These are phyloP conservation scores for Colletotrichum abscissum DNA, from an alignment of 2,329 filamentous ascomycete species.

Conservation along the genomic window DNA sequence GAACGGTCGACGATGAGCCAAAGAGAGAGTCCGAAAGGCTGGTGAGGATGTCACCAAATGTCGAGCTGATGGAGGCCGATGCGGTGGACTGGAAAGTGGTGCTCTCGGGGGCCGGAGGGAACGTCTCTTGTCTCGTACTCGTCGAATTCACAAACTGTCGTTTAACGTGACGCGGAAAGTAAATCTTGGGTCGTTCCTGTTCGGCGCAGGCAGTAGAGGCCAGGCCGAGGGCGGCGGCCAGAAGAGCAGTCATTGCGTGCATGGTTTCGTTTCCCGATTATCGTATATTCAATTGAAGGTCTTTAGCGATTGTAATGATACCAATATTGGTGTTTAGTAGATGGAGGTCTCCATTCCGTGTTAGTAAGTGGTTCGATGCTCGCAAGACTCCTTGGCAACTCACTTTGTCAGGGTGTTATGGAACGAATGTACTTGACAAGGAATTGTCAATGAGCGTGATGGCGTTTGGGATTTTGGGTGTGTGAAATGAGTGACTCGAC, in stretches of 20 bases:
- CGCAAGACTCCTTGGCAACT: slow-evolving; percentile 32
- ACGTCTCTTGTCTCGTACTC: slow-evolving; percentile 44
- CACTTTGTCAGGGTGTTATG: slow-evolving; percentile 56
- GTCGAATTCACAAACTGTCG: slow-evolving; percentile 59
- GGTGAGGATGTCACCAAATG: slow-evolving; percentile 33
- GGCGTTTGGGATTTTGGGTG: slow-evolving; percentile 37
- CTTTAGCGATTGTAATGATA: slow-evolving; percentile 35
- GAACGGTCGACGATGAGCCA: slow-evolving; percentile 20
- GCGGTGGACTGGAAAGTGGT: slow-evolving; percentile 35
- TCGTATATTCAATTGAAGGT: slow-evolving; percentile 2
- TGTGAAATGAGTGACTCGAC: slow-evolving; percentile 38
- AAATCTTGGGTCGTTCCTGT: slow-evolving; percentile 62
- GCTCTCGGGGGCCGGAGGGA: slow-evolving; percentile 39
- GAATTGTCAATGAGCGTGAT: slow-evolving; percentile 61
- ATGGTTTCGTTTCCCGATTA: slow-evolving; percentile 50
- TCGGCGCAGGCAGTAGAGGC: slow-evolving; percentile 58
- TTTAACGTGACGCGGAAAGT: slow-evolving; percentile 68
- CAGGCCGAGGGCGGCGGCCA: slow-evolving; percentile 62
- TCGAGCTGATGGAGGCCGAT: background rate
- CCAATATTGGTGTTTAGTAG: slow-evolving; percentile 13
- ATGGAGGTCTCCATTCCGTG: slow-evolving; percentile 8
- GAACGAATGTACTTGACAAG: slow-evolving; percentile 72
- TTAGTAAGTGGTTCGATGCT: slow-evolving; percentile 16
- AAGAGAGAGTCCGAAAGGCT: slow-evolving; percentile 36
- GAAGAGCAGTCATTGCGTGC: slow-evolving; percentile 58